Base-by-base conservation (phyloP, 306 rosid species). In the Gleditsia sinensis region DNA sequence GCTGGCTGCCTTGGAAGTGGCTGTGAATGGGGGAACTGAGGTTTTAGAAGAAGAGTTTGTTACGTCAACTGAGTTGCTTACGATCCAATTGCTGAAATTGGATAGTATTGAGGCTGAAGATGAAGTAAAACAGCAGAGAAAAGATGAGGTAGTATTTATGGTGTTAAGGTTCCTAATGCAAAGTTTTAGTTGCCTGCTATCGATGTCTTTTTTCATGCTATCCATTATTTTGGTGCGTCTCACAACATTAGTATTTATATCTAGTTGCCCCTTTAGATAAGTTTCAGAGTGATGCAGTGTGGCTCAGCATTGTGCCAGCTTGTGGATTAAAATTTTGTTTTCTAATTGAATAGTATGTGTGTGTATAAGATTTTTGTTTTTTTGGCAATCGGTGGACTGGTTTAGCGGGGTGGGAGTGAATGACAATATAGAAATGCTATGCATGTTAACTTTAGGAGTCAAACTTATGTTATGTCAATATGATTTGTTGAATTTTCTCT, bases 71-170 rank as follows among this genome's bases (percentile, higher is more conserved):
- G 98, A 94, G 86, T 67, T 94, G 86, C 96, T 94, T 21, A 91
- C 88, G 98, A 85, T 84, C 67, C 91, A 91, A 72, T 78, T 91
- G 87, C 84, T 94, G 91, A 87, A 88, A 65, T 66, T 94, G 85
- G 98, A 91, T 74, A 63, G 91, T 25, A 91, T 91, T 66, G 80
- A 89, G 77, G 98, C 97, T 71, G 96, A 91, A 69, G 98, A 94
- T 50, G 93, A 86, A 74, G 89, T 89, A 4, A 94, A 84, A 81
- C 17, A 86, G 84, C 96, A 86, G 85, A 85, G 98, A 68, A 94
- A 88, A 84, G 84, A 89, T 0, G 98, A 94, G 98, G 98, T 94
- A 53, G 80, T 61, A 4, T 55, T 76, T 61, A 1, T 17, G 49
- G 19, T 75, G 7, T 43, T 46, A 23, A 25, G 61, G 21, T 60